Conservation (phyloP, 2,329 filamentous ascomycete species). For the Phoma sp. region DNA sequence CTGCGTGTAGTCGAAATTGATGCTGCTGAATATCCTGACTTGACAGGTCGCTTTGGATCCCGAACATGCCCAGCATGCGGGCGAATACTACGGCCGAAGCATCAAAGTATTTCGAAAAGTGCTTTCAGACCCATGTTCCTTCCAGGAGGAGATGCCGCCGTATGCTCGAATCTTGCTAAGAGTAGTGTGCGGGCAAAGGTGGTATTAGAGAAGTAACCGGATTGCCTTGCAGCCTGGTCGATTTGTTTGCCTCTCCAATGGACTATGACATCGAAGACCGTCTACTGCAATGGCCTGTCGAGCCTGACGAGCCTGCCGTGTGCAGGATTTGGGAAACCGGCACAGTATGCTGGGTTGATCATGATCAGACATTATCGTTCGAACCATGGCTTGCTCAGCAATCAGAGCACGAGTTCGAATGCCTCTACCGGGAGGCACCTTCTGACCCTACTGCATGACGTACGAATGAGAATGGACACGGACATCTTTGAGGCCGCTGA, state of each 20-base stretch:
- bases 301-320: conserved; percentile 3
- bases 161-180: conserved; percentile 8
- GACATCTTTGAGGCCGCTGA: neutral
- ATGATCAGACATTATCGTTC: conserved; percentile 2
- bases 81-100: conserved; percentile 15
- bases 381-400: neutral
- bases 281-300: conserved; percentile 7
- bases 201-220: conserved; percentile 12
- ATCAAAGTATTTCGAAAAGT: conserved; percentile 8
- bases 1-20: conserved; percentile 9
- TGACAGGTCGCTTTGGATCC: conserved; percentile 13
- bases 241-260: conserved; percentile 4
- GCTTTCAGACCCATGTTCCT: neutral
- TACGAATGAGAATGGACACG: conserved; percentile 3
- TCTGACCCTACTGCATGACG: neutral
- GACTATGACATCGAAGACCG: conserved; percentile 9
- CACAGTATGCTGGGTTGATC: conserved; percentile 9
- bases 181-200: conserved; percentile 1
- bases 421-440: neutral
- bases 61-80: conserved; percentile 4
- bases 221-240: conserved; percentile 9
- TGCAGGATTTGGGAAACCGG: conserved; percentile 13
- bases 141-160: conserved; percentile 11
- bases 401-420: neutral
- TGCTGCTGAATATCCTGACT: conserved; percentile 15